Base-by-base conservation (phyloP, 176 grass and related monocot genomes). In the Dendrocalamus sinicus region DNA sequence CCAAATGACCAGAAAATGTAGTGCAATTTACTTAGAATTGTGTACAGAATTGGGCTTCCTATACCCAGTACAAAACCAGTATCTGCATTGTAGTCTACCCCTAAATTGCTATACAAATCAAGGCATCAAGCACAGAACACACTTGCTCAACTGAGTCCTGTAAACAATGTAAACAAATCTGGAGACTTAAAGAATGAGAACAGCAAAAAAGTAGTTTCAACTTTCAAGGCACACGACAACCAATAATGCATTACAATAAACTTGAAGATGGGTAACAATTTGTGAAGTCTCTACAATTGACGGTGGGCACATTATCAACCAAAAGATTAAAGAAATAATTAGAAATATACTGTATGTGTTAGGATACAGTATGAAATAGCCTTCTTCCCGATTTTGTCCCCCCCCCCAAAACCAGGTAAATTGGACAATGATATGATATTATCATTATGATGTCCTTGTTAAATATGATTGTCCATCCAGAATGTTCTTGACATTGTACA, bases 251-350 rank as follows among this genome's bases (percentile, higher is more conserved):
- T 81, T 85, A 85, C 89, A 88, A 75, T 63, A 62, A 88, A 76
- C 53, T 44, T 62, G 61, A 80, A 73, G 23, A 63, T 2, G 1
- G 12, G 69, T 74, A 70, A 43, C n/a, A 68, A 64, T 91, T 75
- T 88, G 47, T 64, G 14, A 72, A 81, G 70, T 85, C 32, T 81
- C 85, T 85, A 81, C 81, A 71, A 46, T 62, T 37, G 65, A 65
- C 23, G 24, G 17, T 66, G 45, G 30, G 1, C 23, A 85, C 64
- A 81, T 85, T 88, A 91, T 88, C 62, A 85, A 85, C 89, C 86
- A 85, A 85, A 91, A 85, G 81, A 88, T 81, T 91, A 76, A 88
- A 83, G 20, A 79, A 90, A 87, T 80, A 75, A 88, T 77, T 23
- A 57, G 78, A 77, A 75, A 84, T 81, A 76, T 81, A 87, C 52